Conservation (phyloP, 1,284 basidiomycete species). For the Violaceomyces palustris region DNA sequence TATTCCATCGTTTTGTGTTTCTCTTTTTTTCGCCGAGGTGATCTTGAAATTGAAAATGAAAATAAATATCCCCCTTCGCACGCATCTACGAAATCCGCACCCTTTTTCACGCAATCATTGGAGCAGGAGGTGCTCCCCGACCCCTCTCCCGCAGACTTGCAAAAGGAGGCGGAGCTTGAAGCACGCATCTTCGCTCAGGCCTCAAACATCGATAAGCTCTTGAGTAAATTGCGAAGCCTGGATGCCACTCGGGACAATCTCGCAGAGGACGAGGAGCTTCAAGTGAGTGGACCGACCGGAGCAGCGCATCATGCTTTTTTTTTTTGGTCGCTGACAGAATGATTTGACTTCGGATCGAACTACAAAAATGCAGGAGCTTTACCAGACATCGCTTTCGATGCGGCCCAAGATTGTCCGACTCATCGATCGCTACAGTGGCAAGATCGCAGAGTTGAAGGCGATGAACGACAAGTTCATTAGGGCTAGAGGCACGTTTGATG, state of each 20-base stretch:
- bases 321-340: constrained; percentile 1
- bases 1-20: no score
- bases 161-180: constrained; percentile 81
- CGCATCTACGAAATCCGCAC: no score
- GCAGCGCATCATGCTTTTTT: constrained; percentile 14
- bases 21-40: no score
- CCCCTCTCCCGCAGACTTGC: constrained; percentile 71
- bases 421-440: constrained; percentile 77
- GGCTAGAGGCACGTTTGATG: constrained; percentile 74
- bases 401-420: constrained; percentile 91
- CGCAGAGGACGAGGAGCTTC: constrained; percentile 82
- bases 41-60: no score
- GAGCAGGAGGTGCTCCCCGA: constrained; percentile 88
- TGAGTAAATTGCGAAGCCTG: constrained; percentile 71
- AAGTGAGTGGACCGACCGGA: no score
- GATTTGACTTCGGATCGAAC: not conserved
- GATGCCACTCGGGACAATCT: constrained; percentile 74
- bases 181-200: constrained; percentile 77
- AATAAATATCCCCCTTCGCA: no score
- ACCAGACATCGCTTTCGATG: constrained; percentile 79
- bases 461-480: constrained; percentile 86
- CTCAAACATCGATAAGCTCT: constrained; percentile 78
- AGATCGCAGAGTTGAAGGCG: constrained; percentile 64
- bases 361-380: constrained; percentile 65
- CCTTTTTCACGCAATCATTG: not conserved